Conservation (phyloP, 2,329 filamentous ascomycete genomes). For the Stagonosporopsis chrysanthemi region DNA sequence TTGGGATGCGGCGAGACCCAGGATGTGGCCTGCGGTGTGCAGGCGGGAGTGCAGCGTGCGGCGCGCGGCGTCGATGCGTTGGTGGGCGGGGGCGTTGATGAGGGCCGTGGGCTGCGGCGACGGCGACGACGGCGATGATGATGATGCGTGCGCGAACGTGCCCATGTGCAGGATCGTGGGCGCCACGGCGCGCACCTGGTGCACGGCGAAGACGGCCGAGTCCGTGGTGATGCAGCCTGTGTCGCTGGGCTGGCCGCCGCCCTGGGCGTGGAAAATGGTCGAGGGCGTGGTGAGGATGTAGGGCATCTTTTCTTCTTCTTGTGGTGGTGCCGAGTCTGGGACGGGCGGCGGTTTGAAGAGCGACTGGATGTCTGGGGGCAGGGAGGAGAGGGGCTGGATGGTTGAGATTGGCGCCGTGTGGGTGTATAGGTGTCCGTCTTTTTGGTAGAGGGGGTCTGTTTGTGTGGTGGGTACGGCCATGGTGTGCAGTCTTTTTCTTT, state of each 20-base stretch:
- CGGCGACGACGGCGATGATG: background rate
- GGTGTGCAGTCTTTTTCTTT: background rate
- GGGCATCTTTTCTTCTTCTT: background rate
- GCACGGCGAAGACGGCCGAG: constrained; percentile 66
- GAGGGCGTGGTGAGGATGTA: constrained; percentile 67
- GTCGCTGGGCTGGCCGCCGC: constrained; percentile 76
- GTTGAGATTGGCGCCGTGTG: constrained; percentile 57
- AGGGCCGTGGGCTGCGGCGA: too few relatives aligned
- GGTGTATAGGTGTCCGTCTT: constrained; percentile 51
- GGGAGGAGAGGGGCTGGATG: constrained; percentile 57
- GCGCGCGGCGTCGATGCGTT: constrained; percentile 67
- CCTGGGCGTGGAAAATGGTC: constrained; percentile 80
- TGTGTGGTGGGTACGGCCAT: constrained; percentile 12
- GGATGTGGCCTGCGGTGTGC: constrained; percentile 77
- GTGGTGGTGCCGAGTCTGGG: constrained; percentile 48
- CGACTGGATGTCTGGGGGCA: constrained; percentile 60
- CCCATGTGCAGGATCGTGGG: constrained; percentile 72
- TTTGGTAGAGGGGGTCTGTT: constrained; percentile 50
- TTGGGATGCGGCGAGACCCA: constrained; percentile 71
- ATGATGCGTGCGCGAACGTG: too few relatives aligned
- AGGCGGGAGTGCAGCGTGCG: constrained; percentile 70
- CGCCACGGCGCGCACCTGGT: constrained; percentile 54
- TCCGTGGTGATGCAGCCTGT: constrained; percentile 62
- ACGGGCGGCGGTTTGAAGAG: constrained; percentile 64
- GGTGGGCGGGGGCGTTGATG: constrained; percentile 34